Evolutionary conservation across 177 flowering plant genomes (phyloP).

Genomic region (Vitis hybrid): DNA sequence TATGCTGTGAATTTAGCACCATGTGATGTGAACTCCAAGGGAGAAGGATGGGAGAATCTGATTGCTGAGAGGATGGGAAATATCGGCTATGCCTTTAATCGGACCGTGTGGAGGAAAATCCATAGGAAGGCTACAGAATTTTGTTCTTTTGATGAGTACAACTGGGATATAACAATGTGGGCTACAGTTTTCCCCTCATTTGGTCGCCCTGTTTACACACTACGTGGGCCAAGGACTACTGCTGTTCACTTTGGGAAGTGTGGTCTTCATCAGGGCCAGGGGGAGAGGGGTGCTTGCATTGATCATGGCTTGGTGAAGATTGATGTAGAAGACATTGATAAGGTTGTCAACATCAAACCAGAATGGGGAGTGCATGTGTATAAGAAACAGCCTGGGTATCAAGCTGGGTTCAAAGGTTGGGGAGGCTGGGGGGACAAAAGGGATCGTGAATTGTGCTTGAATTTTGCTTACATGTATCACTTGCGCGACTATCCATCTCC

Average conservation of each 20-base stretch:
- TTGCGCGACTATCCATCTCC: slow-evolving; percentile 10
- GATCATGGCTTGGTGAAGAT: slow-evolving; percentile 60
- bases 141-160: slow-evolving; percentile 90
- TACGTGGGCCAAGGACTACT: slow-evolving; percentile 84
- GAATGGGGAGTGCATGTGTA: slow-evolving; percentile 55
- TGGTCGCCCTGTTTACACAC: slow-evolving; percentile 70
- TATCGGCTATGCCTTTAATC: slow-evolving; percentile 83
- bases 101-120: slow-evolving; percentile 85
- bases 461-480: slow-evolving; percentile 70
- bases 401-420: slow-evolving; percentile 95
- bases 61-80: slow-evolving; percentile 92
- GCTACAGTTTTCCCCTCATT: slow-evolving; percentile 90
- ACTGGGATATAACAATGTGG: slow-evolving; percentile 99
- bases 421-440: slow-evolving; percentile 98
- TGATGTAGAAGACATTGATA: slow-evolving; percentile 53
- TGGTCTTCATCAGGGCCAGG: slow-evolving; percentile 94
- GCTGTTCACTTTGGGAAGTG: slow-evolving; percentile 97
- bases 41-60: slow-evolving; percentile 63
- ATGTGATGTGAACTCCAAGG: slow-evolving; percentile 73
- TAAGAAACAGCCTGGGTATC: slow-evolving; percentile 60
- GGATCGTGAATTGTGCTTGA: slow-evolving; percentile 71
- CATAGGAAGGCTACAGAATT: slow-evolving; percentile 69
- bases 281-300: slow-evolving; percentile 49
- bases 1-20: slow-evolving; percentile 90
- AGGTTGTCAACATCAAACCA: slow-evolving; percentile 51